Base-by-base conservation (phyloP, 306 rosid species). In the Phaseolus lunatus region DNA sequence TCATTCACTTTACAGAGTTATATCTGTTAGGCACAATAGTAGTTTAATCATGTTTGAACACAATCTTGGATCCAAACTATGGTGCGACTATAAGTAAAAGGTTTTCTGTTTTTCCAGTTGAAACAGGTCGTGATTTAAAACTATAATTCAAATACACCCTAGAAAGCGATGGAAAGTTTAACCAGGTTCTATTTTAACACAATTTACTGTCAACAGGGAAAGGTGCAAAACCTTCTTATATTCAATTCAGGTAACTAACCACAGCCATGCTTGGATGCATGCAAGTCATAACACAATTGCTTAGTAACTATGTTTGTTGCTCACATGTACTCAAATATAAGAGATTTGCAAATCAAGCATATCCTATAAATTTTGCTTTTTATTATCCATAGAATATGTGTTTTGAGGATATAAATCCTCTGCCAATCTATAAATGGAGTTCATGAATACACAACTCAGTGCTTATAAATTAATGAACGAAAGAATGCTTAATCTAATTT, bases 401-500 rank as follows among this genome's bases (percentile, higher is more conserved):
- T 63, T 31, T 73, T 49, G 13, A 13, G 49, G 58, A 65, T 47
- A 71, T 64, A 39, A 59, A 67, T 64, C 44, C 57, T 23, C 79
- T 59, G 72, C 31, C 52, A 31, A 77, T 82, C 72, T 58, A 69
- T 72, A 80, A 81, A 59, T 43, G 85, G 41, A 71, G 70, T 22
- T 59, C 71, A 5, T 62, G 45, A 65, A 49, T 80, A 57, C 66
- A 53, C 29, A 56, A 80, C 72, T 73, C 29, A 26, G 49, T 20
- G 81, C 49, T 41, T 7, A 79, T 45, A 79, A 47, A 48, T 57
- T 14, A 84, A 86, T 86, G 73, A 83, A 79, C 87, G 70, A 65
- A 90, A 90, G 87, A 87, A 88, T 88, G 75, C 79, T 74, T 52
- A 74, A 64, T 70, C 71, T 50, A 67, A 48, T 66, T 54, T 57